Conservation (phyloP, 768 basidiomycete species). For the Mycena galericulata region DNA sequence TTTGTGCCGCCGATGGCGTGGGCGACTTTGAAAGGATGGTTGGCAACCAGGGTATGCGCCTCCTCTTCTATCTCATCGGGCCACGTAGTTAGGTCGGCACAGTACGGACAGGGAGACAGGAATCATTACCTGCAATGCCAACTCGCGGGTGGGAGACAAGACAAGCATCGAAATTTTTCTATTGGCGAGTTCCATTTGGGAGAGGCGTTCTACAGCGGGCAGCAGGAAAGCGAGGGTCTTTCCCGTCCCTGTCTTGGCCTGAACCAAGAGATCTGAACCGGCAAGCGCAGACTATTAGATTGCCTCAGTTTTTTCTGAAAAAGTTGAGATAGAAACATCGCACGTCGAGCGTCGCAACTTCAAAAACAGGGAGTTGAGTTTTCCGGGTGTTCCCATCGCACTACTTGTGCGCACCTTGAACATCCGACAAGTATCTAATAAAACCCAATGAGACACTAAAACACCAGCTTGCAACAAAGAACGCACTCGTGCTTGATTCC, state of each 20-base stretch:
- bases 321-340: background rate
- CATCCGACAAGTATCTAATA: slow-evolving; percentile 61
- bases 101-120: slow-evolving; percentile 44
- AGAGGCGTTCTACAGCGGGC: slow-evolving; percentile 78
- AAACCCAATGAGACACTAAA: background rate
- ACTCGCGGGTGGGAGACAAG: slow-evolving; percentile 79
- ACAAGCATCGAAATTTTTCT: slow-evolving; percentile 68
- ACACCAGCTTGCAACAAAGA: slow-evolving; percentile 6
- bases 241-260: slow-evolving; percentile 74
- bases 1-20: slow-evolving; percentile 70
- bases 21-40: slow-evolving; percentile 57
- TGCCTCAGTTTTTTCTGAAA: background rate
- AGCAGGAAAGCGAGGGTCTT: slow-evolving; percentile 79
- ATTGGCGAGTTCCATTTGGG: slow-evolving; percentile 47
- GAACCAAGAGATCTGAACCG: slow-evolving; percentile 60
- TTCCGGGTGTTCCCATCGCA: background rate
- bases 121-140: slow-evolving; percentile 74
- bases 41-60: slow-evolving; percentile 59
- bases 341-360: slow-evolving; percentile 58
- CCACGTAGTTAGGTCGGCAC: slow-evolving; percentile 33
- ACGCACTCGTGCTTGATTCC: slow-evolving; percentile 59
- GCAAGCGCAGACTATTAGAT: slow-evolving; percentile 50
- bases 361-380: background rate
- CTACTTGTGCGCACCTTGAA: slow-evolving; percentile 51
- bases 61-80: slow-evolving; percentile 68